Percentiles rank a stretch among this genome's conserved stretches.
phyloP scores from a whole-genome alignment of 2,329 filamentous ascomycete genomes.

The Trichoderma cornu-damae region DNA sequence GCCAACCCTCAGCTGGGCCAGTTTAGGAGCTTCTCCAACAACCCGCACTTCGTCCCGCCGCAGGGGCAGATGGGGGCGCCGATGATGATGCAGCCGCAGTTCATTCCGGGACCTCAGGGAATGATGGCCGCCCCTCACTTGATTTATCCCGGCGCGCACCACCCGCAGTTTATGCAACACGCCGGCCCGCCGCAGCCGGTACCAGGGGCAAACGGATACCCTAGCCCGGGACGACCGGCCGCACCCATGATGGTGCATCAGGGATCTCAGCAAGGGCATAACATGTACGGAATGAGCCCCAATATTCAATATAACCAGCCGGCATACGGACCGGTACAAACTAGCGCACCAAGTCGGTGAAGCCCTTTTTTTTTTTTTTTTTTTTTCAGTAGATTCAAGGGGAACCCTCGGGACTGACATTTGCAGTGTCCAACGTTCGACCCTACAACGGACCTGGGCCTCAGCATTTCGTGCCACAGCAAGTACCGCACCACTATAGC shows the following conservation, averaged over 20 bases:
- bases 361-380: conserved; percentile 9
- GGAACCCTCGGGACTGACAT: conserved; percentile 35
- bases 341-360: conserved; percentile 64
- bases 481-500: conserved; percentile 59
- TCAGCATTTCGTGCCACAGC: conserved; percentile 61
- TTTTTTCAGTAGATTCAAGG: too few relatives aligned
- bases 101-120: conserved; percentile 66
- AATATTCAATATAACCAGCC: conserved; percentile 70
- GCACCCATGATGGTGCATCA: conserved; percentile 94
- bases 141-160: conserved; percentile 70
- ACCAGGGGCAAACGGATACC: conserved; percentile 69
- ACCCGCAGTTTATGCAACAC: conserved; percentile 59
- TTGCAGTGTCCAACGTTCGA: conserved; percentile 54
- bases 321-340: conserved; percentile 64
- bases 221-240: conserved; percentile 74
- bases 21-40: conserved; percentile 66
- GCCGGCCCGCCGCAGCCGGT: conserved; percentile 52
- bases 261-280: conserved; percentile 86
- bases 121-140: conserved; percentile 68
- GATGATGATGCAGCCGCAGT: conserved; percentile 81
- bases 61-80: conserved; percentile 65
- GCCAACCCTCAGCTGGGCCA: conserved; percentile 65
- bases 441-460: conserved; percentile 55
- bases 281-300: conserved; percentile 69
- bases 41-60: conserved; percentile 65